A percentile compares a stretch with the other conserved stretches of the same genome.
phyloP scores from a whole-genome alignment of 2,329 filamentous ascomycete species.

The Scedosporium aurantiacum region DNA sequence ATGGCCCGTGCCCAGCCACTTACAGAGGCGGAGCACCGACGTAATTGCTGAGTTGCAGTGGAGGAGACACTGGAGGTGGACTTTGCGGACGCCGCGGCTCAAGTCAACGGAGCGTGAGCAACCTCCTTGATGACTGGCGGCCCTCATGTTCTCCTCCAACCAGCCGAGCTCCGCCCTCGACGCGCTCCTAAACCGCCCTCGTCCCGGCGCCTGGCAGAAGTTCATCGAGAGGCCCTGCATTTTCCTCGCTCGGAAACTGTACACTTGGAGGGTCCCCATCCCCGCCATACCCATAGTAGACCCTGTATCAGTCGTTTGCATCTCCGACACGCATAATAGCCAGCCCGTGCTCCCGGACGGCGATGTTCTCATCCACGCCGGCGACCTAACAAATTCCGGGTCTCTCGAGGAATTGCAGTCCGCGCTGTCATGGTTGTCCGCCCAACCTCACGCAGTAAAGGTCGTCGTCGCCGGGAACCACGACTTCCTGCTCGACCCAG shows the following conservation, averaged over 20 bases:
- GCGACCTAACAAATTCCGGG: conserved; percentile 54
- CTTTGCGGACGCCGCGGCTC: too few relatives aligned
- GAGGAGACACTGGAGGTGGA: too few relatives aligned
- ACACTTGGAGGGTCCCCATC: not conserved
- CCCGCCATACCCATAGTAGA: not conserved
- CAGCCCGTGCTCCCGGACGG: conserved; percentile 49
- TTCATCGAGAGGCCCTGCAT: not conserved
- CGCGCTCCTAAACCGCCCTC: not conserved
- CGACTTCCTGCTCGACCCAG: conserved; percentile 70
- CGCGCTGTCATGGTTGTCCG: conserved; percentile 37
- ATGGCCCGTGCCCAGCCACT: too few relatives aligned
- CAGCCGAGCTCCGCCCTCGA: not conserved
- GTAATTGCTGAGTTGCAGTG: too few relatives aligned
- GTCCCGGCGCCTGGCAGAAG: not conserved
- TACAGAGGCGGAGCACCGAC: too few relatives aligned
- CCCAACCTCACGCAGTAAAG: conserved; percentile 60
- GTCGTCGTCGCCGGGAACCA: conserved; percentile 81
- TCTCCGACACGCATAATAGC: conserved; percentile 79
- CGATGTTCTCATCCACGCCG: conserved; percentile 81
- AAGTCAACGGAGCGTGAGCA: too few relatives aligned
- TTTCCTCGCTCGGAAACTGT: not conserved
- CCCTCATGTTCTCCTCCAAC: too few relatives aligned
- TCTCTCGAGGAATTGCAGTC: too few relatives aligned
- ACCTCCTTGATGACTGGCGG: too few relatives aligned
- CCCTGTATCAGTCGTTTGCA: conserved; percentile 52